These are phyloP conservation scores for Botrytis elliptica DNA, from an alignment of 2,329 filamentous ascomycete genomes.

Conservation along the genomic window DNA sequence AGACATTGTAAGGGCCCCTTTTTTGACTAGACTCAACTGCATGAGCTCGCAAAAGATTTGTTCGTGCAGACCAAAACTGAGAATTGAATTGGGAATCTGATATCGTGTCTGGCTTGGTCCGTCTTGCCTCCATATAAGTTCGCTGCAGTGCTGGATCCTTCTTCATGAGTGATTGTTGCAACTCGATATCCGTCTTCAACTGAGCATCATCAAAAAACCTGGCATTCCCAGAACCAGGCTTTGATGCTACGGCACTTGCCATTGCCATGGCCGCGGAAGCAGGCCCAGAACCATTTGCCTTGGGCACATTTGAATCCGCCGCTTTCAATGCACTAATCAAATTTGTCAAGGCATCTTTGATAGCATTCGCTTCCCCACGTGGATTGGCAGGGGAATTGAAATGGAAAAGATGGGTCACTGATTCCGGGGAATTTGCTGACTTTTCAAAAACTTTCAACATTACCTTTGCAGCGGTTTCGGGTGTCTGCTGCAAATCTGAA, in stretches of 20 bases:
- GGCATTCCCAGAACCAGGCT: constrained; percentile 47
- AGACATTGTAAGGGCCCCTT: constrained; percentile 87
- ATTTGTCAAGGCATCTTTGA: constrained; percentile 78
- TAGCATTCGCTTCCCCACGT: constrained; percentile 76
- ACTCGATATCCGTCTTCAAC: constrained; percentile 72
- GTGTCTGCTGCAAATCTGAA: constrained; percentile 89
- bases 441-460: constrained; percentile 91
- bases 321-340: constrained; percentile 62
- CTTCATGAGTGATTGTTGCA: constrained; percentile 87
- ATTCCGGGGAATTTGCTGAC: constrained; percentile 54
- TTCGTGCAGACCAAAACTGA: constrained; percentile 92
- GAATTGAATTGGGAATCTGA: constrained; percentile 77
- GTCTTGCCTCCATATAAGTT: constrained; percentile 82
- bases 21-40: constrained; percentile 86
- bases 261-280: constrained; percentile 73
- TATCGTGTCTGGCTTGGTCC: constrained; percentile 81
- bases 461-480: constrained; percentile 81
- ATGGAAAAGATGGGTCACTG: constrained; percentile 78
- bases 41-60: constrained; percentile 82
- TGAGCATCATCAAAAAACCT: constrained; percentile 78
- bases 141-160: constrained; percentile 72
- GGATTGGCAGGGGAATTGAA: constrained; percentile 79
- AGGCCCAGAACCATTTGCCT: constrained; percentile 40
- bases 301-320: constrained; percentile 39
- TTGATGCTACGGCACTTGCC: constrained; percentile 63